Evolutionary conservation across 805 yeast species (phyloP), one percentile per base, ranked within the genome.

Genomic region (Naumovozyma dairenensis): DNA sequence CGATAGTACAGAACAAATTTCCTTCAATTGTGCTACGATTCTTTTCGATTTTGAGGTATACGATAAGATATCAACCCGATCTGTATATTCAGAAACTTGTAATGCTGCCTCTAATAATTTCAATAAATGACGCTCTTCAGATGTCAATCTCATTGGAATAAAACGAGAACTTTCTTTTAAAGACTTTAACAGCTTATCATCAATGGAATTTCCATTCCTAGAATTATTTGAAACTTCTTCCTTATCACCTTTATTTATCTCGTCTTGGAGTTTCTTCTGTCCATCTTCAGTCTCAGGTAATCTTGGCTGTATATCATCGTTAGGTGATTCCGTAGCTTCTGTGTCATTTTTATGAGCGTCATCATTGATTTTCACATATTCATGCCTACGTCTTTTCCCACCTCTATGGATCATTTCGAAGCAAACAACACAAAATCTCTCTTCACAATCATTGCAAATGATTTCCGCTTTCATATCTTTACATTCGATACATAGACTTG

Each of bases 1-100:
- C 2, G 84, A 80, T 33, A 81, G 58, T 7, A 82, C 80, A 1
- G 87, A 78, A 53, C 93, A 81, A 55, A 81, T 74, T 47, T 81
- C 87, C 38, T 73, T 71, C 39, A 81, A 57, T 55, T 81, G 89
- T 15, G 71, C 72, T 2, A 81, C 77, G 16, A 82, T 80, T 43
- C 89, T 66, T 50, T 71, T 77, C 2, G 84, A 62, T 48, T 80
- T 79, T 4, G 87, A 75, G 3, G 73, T 63, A 45, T 78, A 75
- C 1, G 80, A 65, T 18, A 77, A 53, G 25, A 81, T 74, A 52
- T 81, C 93, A 28, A 81, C 85, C 45, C 74, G 72, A 47, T 80
- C 87, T 0, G 89, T 81, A 50, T 81, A 81, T 46, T 81, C 89
- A 12, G 83, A 75, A 8, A 81, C 93, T 44, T 77, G 72, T 33